Evolutionary conservation across 495 filamentous ascomycete genomes (phyloP).

Genomic region (Aspergillus sclerotioniger): DNA sequence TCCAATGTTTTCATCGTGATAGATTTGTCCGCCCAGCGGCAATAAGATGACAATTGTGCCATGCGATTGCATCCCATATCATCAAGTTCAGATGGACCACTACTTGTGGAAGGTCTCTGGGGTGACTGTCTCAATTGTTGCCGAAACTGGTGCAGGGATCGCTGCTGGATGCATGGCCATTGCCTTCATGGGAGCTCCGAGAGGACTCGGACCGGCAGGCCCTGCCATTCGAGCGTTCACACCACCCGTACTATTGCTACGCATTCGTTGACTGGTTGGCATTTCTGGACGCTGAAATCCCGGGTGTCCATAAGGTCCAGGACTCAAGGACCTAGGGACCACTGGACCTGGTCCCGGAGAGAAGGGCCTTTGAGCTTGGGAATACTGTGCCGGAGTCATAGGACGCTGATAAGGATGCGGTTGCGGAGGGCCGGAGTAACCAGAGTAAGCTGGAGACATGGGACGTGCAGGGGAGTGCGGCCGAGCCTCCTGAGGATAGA

Average conservation of each 20-base stretch:
- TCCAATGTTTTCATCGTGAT: background rate
- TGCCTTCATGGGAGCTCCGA: constrained; percentile 37
- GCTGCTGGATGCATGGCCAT: constrained; percentile 10
- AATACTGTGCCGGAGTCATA: constrained; percentile 38
- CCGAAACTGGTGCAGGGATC: background rate
- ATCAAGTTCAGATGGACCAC: background rate
- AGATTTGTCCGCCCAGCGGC: background rate
- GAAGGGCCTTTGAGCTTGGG: constrained; percentile 44
- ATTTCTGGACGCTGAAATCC: constrained; percentile 46
- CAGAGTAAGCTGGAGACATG: constrained; percentile 33
- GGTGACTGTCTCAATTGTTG: background rate
- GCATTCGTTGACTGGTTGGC: constrained; percentile 39
- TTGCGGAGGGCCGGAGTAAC: constrained; percentile 23
- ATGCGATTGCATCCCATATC: background rate
- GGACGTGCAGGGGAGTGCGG: constrained; percentile 43
- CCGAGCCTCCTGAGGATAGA: constrained; percentile 39
- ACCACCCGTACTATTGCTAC: constrained; percentile 53
- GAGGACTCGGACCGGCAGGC: constrained; percentile 59
- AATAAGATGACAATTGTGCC: background rate
- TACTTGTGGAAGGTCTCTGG: background rate
- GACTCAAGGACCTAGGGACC: constrained; percentile 50
- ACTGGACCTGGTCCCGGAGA: constrained; percentile 35
- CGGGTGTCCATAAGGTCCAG: constrained; percentile 47
- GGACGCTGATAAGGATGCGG: constrained; percentile 25
- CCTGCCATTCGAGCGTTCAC: constrained; percentile 41